phyloP scores from a whole-genome alignment of 2,329 filamentous ascomycete species.

The Periconia sp. region DNA sequence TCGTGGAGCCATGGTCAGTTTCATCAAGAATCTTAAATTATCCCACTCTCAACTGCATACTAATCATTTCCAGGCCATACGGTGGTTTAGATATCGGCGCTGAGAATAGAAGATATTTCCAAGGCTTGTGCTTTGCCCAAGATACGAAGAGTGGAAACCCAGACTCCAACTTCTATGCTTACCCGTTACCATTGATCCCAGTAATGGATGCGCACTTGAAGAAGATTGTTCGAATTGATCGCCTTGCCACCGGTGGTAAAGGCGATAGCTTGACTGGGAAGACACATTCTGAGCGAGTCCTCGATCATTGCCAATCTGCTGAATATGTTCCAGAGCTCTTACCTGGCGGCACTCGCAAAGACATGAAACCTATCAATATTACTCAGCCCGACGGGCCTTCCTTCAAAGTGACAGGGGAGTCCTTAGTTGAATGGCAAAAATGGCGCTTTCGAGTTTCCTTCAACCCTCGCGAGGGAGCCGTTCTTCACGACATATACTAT shows the following conservation, averaged over 20 bases:
- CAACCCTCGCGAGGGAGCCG: constrained; percentile 59
- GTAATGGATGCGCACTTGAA: constrained; percentile 40
- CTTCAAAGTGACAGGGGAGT: constrained; percentile 57
- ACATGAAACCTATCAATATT: constrained; percentile 69
- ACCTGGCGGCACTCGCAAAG: constrained; percentile 40
- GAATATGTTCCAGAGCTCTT: constrained; percentile 54
- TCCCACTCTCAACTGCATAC: not conserved
- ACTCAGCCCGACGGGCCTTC: constrained; percentile 70
- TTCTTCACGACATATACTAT: constrained; percentile 72
- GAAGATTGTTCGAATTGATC: constrained; percentile 40
- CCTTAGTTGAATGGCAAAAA: constrained; percentile 51
- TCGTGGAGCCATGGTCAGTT: constrained; percentile 53
- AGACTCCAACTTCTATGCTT: constrained; percentile 46
- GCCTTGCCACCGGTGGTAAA: constrained; percentile 42
- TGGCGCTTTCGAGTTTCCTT: constrained; percentile 47
- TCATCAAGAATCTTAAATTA: not conserved
- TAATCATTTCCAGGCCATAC: constrained; percentile 45
- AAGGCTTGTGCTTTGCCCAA: constrained; percentile 57
- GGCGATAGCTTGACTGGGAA: constrained; percentile 41
- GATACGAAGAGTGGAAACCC: constrained; percentile 49
- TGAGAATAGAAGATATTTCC: constrained; percentile 55
- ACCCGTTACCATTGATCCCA: constrained; percentile 41
- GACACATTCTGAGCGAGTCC: constrained; percentile 39
- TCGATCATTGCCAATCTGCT: constrained; percentile 53
- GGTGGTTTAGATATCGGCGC: constrained; percentile 54